These are phyloP conservation scores for Amanita molliuscula DNA, from an alignment of 768 basidiomycete genomes.

Conservation along the genomic window DNA sequence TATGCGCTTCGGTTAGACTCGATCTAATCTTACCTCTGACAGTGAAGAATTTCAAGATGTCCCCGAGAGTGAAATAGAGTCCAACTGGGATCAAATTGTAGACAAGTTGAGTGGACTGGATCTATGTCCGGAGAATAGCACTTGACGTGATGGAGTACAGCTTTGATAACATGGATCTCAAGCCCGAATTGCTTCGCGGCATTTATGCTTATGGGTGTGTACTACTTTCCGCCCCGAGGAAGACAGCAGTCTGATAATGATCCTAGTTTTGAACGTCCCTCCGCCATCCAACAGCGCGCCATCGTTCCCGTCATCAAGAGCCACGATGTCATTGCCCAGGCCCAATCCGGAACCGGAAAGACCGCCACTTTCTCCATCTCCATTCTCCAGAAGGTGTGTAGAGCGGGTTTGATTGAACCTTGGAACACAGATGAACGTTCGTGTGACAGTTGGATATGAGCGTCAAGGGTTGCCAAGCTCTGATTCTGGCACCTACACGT, in stretches of 20 bases:
- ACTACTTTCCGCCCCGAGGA: neutral
- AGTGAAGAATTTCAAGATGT: constrained; percentile 82
- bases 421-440: constrained; percentile 1
- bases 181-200: constrained; percentile 92
- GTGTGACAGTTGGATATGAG: constrained; percentile 61
- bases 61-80: constrained; percentile 84
- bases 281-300: constrained; percentile 97
- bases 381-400: constrained; percentile 69
- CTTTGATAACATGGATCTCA: constrained; percentile 98
- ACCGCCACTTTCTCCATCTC: constrained; percentile 99
- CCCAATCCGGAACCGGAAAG: constrained; percentile 99
- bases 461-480: constrained; percentile 89
- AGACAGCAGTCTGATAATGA: neutral
- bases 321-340: constrained; percentile 98
- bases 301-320: constrained; percentile 98
- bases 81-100: constrained; percentile 96
- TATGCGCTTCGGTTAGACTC: neutral
- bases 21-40: constrained; percentile 1
- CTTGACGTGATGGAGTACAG: constrained; percentile 25
- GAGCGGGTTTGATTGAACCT: neutral
- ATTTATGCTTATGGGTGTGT: constrained; percentile 94
- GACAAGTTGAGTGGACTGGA: constrained; percentile 68
- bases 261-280: constrained; percentile 90
- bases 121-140: constrained; percentile 14
- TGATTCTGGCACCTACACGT: constrained; percentile 95